Conservation (phyloP, 129 eudicot genomes). For the Helichrysum umbraculigerum region DNA sequence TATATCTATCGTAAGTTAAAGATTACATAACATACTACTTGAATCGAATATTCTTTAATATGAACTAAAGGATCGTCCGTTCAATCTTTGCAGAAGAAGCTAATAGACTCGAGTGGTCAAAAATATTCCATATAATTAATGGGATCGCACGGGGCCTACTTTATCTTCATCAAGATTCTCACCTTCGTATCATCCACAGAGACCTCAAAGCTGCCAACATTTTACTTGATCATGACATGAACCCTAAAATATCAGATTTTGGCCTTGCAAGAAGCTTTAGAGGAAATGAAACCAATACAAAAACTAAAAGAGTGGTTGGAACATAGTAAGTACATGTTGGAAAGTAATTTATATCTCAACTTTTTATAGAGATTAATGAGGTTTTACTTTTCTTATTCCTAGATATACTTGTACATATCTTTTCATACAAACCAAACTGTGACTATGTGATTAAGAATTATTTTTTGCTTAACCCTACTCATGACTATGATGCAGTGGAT, state of each 20-base stretch:
- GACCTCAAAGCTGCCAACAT: constrained; percentile 59
- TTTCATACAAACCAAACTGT: no score
- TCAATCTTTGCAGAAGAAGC: constrained; percentile 19
- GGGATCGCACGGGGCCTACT: constrained; percentile 55
- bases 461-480: background rate
- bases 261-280: constrained; percentile 49
- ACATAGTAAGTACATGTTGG: constrained; percentile 32
- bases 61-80: background rate
- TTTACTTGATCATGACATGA: constrained; percentile 43
- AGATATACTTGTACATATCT: no score
- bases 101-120: constrained; percentile 36
- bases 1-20: constrained; percentile 2
- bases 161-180: constrained; percentile 57
- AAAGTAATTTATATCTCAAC: background rate
- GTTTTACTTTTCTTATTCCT: background rate
- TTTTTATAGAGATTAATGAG: background rate
- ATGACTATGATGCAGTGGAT: background rate
- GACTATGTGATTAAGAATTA: background rate
- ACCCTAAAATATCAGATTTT: constrained; percentile 53
- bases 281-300: constrained; percentile 33
- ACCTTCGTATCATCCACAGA: constrained; percentile 48
- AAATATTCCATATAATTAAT: constrained; percentile 32
- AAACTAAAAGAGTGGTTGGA: constrained; percentile 44
- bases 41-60: no score
- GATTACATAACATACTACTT: background rate